Evolutionary conservation across 768 basidiomycete species (phyloP).

Genomic region (Auriculariales sp.): DNA sequence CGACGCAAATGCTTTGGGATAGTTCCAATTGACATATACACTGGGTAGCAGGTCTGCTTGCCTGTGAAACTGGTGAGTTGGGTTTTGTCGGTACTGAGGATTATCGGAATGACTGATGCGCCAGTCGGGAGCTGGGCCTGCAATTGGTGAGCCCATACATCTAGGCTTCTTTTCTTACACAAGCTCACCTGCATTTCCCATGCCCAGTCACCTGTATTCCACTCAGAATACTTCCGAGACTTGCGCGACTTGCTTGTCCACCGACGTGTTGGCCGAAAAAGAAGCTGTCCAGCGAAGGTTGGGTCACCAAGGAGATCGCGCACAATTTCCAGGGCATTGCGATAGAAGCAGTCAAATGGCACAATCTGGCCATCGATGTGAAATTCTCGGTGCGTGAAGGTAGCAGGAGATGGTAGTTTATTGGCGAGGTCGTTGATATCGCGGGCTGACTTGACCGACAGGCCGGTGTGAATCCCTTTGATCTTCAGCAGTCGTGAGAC

Average conservation of each 20-base stretch:
- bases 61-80: conserved; percentile 26
- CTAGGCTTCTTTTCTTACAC: background rate
- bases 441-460: background rate
- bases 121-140: background rate
- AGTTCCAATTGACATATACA: conserved; percentile 18
- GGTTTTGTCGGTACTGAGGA: conserved; percentile 27
- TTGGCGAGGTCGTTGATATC: background rate
- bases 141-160: background rate
- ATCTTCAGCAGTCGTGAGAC: background rate
- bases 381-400: background rate
- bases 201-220: conserved; percentile 9
- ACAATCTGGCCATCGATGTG: background rate
- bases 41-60: conserved; percentile 23
- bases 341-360: background rate
- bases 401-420: background rate
- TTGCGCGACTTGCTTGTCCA: background rate
- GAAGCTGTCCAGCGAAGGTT: conserved; percentile 1
- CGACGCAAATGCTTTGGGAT: conserved; percentile 15
- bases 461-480: background rate
- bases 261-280: conserved; percentile 2
- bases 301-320: conserved; percentile 3
- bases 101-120: conserved; percentile 7
- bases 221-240: conserved; percentile 4
- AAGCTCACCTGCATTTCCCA: conserved; percentile 6
- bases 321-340: background rate